Percentiles rank a stretch among this genome's conserved stretches.
These are phyloP conservation scores for Suillus discolor DNA, from an alignment of 768 basidiomycete genomes.

Conservation along the genomic window DNA sequence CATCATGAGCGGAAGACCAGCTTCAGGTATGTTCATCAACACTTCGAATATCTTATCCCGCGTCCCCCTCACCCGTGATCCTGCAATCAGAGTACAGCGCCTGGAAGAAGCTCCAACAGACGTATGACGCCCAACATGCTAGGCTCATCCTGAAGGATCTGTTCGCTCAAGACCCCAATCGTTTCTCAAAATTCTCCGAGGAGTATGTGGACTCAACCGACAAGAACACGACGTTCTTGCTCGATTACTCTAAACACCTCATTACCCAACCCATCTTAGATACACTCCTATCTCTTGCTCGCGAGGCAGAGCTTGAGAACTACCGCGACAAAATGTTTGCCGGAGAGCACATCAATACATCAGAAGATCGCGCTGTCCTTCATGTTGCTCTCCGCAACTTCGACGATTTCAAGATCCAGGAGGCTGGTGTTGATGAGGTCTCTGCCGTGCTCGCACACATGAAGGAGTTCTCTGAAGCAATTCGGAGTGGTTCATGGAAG, in stretches of 20 bases:
- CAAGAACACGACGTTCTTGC: conserved; percentile 76
- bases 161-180: conserved; percentile 83
- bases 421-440: conserved; percentile 84
- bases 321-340: conserved; percentile 92
- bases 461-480: conserved; percentile 81
- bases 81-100: conserved; percentile 70
- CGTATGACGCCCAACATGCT: conserved; percentile 72
- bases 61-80: conserved; percentile 8
- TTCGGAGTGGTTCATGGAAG: conserved; percentile 90
- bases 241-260: conserved; percentile 98
- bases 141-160: conserved; percentile 89
- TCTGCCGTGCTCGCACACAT: conserved; percentile 85
- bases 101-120: conserved; percentile 89
- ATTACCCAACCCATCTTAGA: conserved; percentile 84
- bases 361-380: conserved; percentile 95
- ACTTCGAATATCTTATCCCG: neutral
- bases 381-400: conserved; percentile 89
- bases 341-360: conserved; percentile 98
- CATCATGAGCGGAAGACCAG: conserved; percentile 64
- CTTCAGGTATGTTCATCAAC: conserved; percentile 46
- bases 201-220: conserved; percentile 70
- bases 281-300: conserved; percentile 75
- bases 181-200: conserved; percentile 85
- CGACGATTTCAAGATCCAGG: conserved; percentile 77
- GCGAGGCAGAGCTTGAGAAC: conserved; percentile 84